Conservation (phyloP, 2,329 filamentous ascomycete genomes). For the Penicillium thymicola region DNA sequence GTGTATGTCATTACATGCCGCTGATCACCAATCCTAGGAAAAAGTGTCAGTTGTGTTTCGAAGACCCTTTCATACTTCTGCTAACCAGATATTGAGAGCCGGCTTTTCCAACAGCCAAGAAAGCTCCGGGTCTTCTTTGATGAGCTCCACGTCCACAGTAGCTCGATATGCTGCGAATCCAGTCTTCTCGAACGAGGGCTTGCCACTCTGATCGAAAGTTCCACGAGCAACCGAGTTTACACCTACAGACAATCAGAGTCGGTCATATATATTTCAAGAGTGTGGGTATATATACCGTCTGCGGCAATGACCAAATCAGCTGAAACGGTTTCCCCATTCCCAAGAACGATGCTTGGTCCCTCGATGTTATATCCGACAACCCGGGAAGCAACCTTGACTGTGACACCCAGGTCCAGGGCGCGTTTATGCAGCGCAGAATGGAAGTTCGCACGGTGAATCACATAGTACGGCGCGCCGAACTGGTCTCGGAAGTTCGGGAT, state of each 20-base stretch:
- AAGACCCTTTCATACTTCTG: not conserved
- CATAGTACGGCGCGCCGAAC: constrained; percentile 24
- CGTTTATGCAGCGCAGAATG: constrained; percentile 17
- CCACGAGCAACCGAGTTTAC: constrained; percentile 22
- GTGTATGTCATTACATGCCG: too few relatives aligned
- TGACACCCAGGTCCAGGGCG: constrained; percentile 17
- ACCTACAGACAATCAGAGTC: constrained; percentile 4
- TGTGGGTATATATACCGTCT: constrained; percentile 12
- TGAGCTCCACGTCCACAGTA: constrained; percentile 38
- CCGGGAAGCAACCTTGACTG: constrained; percentile 12
- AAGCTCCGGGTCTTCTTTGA: constrained; percentile 36
- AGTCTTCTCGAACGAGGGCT: constrained; percentile 14
- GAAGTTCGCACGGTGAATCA: constrained; percentile 29
- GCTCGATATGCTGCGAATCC: constrained; percentile 46
- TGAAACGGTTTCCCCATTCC: not conserved
- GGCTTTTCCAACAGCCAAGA: constrained; percentile 42
- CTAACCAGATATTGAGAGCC: constrained; percentile 41
- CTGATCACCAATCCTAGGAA: too few relatives aligned
- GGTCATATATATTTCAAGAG: too few relatives aligned
- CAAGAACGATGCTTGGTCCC: constrained; percentile 9
- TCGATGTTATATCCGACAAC: constrained; percentile 15
- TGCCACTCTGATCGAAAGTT: not conserved
- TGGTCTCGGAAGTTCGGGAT: constrained; percentile 29
- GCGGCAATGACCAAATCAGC: constrained; percentile 23
- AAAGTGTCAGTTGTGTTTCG: too few relatives aligned